Conservation (phyloP, 2,329 filamentous ascomycete genomes). For the Aspergillus transmontanensis region DNA sequence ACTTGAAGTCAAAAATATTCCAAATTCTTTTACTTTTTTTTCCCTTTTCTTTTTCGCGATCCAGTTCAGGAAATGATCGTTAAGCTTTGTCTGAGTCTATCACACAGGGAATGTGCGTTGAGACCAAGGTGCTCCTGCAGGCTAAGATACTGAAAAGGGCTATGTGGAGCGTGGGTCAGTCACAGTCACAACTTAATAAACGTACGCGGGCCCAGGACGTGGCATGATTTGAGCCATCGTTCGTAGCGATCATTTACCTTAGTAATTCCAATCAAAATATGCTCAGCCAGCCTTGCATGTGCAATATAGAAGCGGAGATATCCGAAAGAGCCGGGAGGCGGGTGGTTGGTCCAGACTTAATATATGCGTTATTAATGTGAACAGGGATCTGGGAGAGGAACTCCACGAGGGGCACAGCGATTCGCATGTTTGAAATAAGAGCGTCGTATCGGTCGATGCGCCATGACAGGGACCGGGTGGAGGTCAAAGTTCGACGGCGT, state of each 20-base stretch:
- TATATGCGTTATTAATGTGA: background rate
- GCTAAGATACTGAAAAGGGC: background rate
- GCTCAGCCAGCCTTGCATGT: background rate
- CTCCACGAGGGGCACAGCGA: background rate
- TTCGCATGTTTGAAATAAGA: background rate
- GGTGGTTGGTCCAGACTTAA: background rate
- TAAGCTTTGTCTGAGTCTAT: background rate
- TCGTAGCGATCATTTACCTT: background rate
- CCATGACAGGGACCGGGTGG: conserved; percentile 1
- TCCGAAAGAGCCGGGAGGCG: background rate
- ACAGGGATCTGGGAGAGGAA: background rate
- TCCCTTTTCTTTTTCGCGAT: background rate
- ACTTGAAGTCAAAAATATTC: background rate
- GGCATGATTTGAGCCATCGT: background rate
- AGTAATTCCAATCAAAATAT: background rate
- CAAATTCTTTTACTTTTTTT: background rate
- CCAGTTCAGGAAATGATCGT: background rate
- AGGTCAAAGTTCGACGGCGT: conserved; percentile 1
- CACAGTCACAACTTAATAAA: background rate
- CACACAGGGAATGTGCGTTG: background rate
- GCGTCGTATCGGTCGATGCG: background rate
- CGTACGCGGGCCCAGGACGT: background rate
- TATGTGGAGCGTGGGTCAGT: background rate
- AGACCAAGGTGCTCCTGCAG: background rate
- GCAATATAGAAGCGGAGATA: background rate